Evolutionary conservation across 257 asterid species (phyloP).

Genomic region (Primulina tabacum): DNA sequence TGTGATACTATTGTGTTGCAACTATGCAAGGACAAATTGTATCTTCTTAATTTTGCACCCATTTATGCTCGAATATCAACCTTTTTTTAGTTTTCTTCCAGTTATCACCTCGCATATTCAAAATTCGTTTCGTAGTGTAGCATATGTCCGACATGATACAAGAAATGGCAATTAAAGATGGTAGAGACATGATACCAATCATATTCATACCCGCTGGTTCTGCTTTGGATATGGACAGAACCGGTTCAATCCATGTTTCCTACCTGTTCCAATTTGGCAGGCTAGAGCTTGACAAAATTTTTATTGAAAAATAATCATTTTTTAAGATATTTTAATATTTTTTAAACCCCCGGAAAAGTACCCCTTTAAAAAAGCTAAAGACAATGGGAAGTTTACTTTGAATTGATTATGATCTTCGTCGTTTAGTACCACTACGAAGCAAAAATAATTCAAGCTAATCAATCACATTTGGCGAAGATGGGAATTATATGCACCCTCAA

Average conservation of each 20-base stretch:
- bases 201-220: background rate
- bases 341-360: too few species aligned
- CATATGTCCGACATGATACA: background rate
- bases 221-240: background rate
- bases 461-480: too few species aligned
- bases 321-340: too few species aligned
- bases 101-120: background rate
- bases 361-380: too few species aligned
- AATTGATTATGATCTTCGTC: too few species aligned
- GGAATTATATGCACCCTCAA: too few species aligned
- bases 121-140: background rate
- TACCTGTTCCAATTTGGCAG: too few species aligned
- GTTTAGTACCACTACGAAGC: too few species aligned
- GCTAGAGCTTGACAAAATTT: too few species aligned
- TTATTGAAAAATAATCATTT: too few species aligned
- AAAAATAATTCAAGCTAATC: too few species aligned
- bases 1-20: background rate
- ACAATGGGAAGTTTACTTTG: too few species aligned
- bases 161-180: background rate
- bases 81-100: background rate
- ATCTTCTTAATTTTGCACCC: background rate
- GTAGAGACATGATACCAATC: background rate
- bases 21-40: background rate
- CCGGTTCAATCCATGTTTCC: background rate
- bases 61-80: background rate